These are phyloP conservation scores for Creolimax fragrantissima DNA, from an alignment of 78 protist species.

Conservation along the genomic window DNA sequence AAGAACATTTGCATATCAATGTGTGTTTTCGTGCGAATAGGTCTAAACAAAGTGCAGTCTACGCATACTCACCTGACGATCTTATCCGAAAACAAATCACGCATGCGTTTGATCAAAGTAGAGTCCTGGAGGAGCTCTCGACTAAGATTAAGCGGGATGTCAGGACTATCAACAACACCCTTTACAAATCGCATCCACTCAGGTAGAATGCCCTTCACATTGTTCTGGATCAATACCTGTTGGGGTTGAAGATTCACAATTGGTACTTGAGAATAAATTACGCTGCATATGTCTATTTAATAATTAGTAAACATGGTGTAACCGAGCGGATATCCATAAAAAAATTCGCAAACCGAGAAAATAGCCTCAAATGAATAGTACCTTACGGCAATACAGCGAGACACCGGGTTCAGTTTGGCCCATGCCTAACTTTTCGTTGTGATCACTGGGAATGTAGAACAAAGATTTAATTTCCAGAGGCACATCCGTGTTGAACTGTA, in stretches of 20 bases:
- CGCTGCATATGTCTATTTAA: no score
- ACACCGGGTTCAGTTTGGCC: conserved; percentile 82
- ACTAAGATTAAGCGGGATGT: conserved; percentile 83
- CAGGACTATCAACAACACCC: conserved; percentile 86
- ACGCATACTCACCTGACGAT: conserved; percentile 29
- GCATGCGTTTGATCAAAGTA: conserved; percentile 50
- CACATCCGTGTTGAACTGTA: conserved; percentile 68
- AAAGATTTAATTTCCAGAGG: conserved; percentile 60
- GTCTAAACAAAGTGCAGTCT: not conserved
- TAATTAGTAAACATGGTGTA: no score
- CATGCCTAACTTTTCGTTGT: conserved; percentile 73
- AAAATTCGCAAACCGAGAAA: no score
- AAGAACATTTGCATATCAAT: not conserved
- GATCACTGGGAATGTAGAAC: conserved; percentile 71
- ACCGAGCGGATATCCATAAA: no score
- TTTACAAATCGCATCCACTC: conserved; percentile 77
- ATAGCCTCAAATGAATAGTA: no score
- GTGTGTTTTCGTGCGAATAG: not conserved
- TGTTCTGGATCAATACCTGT: conserved; percentile 65
- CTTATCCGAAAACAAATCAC: conserved; percentile 33
- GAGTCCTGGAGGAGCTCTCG: conserved; percentile 85
- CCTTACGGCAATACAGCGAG: conserved; percentile 67
- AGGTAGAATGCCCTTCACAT: conserved; percentile 66
- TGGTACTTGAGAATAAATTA: no score
- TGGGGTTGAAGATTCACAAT: not conserved